Base-by-base conservation (phyloP, 2,329 filamentous ascomycete species). In the Gaeumannomyces tritici region DNA sequence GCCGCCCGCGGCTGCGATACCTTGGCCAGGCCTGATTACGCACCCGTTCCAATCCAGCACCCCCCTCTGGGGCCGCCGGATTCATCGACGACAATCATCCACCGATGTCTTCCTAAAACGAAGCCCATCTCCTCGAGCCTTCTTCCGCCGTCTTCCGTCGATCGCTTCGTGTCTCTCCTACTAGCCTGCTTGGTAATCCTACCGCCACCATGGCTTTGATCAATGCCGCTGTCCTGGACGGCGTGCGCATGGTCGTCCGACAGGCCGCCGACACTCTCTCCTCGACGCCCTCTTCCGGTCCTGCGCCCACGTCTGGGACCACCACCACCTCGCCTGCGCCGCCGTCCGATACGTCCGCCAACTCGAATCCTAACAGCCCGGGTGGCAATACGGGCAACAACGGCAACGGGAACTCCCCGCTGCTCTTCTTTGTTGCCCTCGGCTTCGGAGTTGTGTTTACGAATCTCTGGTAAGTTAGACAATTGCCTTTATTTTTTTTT, bases 401-500 rank as follows among this genome's bases (percentile, higher is more conserved):
- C 8, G 59, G n/a, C 55, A 54, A 54, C 35, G 59, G 60, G 47
- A 80, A 74, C 62, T 80, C 78, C 7, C 78, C 78, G 6, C 67
- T 80, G 26, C 72, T 80, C 11, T 69, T 69, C 27, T 69, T 69
- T 35, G 67, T 69, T 12, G 93, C 95, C 21, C 80, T 99, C 33
- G 95, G 95, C 5, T 98, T 99, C 70, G 95, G 95, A 69, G 95
- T 99, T 26, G 95, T 99, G 57, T 99, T 99, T 72, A 99, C 95
- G 60, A 99, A 99, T 75, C 79, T 99, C 75, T 99, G 95, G 95
- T 98, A 83, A 79, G 89, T 75, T 42, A n/a, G 42, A 3, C 42
- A n/a, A 51, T 51, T 42, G 35, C 15, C 5, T 15, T 42, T 15
- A 18, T 18, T 5, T 1, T 15, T 42, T 15, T 42, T 18, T 5